A percentile compares a stretch with the other conserved stretches of the same genome.
These are phyloP conservation scores for Tylopilus subfusipes DNA, from an alignment of 768 basidiomycete species.

Conservation along the genomic window DNA sequence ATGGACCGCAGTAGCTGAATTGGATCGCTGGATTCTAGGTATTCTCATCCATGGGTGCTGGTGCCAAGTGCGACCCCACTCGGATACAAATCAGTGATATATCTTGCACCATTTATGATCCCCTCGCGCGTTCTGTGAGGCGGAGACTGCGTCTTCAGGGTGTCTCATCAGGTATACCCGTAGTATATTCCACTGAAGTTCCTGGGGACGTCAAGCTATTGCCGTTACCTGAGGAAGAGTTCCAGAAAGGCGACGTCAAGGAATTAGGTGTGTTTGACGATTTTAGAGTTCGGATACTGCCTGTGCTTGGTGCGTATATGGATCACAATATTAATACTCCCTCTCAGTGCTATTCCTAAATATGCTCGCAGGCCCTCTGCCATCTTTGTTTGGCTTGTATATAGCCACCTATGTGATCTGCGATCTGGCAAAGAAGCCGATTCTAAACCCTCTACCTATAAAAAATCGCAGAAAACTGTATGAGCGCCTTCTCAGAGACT, in stretches of 20 bases:
- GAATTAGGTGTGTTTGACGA: constrained; percentile 90
- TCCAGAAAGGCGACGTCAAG: constrained; percentile 81
- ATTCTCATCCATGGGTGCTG: constrained; percentile 96
- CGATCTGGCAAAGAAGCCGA: constrained; percentile 79
- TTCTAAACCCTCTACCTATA: constrained; percentile 78
- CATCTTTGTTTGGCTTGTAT: constrained; percentile 87
- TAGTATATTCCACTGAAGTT: constrained; percentile 95
- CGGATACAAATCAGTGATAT: constrained; percentile 95
- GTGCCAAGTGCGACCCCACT: constrained; percentile 92
- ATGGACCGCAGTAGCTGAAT: not conserved
- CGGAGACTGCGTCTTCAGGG: constrained; percentile 63
- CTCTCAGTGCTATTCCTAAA: not conserved
- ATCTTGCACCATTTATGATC: constrained; percentile 88
- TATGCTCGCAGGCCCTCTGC: constrained; percentile 49
- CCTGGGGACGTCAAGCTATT: constrained; percentile 85
- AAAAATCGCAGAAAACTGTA: constrained; percentile 85
- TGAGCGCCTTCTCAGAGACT: constrained; percentile 69
- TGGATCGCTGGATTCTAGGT: constrained; percentile 43
- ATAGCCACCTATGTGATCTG: constrained; percentile 87
- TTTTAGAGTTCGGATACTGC: constrained; percentile 90
- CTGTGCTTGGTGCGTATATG: constrained; percentile 70
- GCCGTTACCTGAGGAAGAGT: constrained; percentile 89
- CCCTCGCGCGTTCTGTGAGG: constrained; percentile 88
- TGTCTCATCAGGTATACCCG: constrained; percentile 68
- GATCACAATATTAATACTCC: not conserved